These are phyloP conservation scores for Mycena sp. DNA, from an alignment of 1,284 basidiomycete species.

Conservation along the genomic window DNA sequence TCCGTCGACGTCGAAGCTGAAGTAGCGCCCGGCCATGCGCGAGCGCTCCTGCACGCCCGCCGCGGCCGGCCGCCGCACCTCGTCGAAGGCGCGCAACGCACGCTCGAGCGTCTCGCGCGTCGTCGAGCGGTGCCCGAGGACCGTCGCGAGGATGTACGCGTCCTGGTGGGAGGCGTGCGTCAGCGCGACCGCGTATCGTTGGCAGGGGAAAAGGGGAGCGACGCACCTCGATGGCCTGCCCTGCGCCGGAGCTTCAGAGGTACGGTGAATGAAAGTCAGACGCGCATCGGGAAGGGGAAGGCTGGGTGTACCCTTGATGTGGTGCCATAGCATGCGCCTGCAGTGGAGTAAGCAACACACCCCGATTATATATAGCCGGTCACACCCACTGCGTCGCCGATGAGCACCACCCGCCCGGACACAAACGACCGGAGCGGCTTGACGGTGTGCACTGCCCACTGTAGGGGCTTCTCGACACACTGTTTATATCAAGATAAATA, in stretches of 20 bases:
- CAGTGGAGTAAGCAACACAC: background rate
- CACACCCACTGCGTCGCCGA: slow-evolving; percentile 57
- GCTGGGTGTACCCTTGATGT: slow-evolving; percentile 47
- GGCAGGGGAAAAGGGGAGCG: background rate
- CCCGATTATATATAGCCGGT: background rate
- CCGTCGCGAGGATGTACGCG: slow-evolving; percentile 57
- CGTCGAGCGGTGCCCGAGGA: slow-evolving; percentile 55
- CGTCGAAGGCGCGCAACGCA: slow-evolving; percentile 57
- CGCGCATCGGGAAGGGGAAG: background rate
- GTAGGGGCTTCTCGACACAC: slow-evolving; percentile 52
- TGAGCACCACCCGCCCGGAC: slow-evolving; percentile 47
- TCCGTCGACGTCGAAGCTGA: slow-evolving; percentile 46
- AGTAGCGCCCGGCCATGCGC: slow-evolving; percentile 54
- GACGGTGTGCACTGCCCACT: slow-evolving; percentile 56
- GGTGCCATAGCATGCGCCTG: slow-evolving; percentile 63
- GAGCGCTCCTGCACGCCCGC: slow-evolving; percentile 53
- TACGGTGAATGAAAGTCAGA: slow-evolving; percentile 3
- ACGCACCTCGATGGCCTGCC: slow-evolving; percentile 62
- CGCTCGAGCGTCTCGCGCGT: slow-evolving; percentile 46
- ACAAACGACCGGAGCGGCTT: slow-evolving; percentile 50
- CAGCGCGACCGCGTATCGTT: background rate
- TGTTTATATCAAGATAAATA: slow-evolving; percentile 31
- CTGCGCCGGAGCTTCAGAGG: slow-evolving; percentile 52
- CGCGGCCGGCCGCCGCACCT: slow-evolving; percentile 55
- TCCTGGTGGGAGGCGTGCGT: slow-evolving; percentile 47